Evolutionary conservation across 805 yeast species (phyloP).

Genomic region (Spathaspora hagerdaliae): DNA sequence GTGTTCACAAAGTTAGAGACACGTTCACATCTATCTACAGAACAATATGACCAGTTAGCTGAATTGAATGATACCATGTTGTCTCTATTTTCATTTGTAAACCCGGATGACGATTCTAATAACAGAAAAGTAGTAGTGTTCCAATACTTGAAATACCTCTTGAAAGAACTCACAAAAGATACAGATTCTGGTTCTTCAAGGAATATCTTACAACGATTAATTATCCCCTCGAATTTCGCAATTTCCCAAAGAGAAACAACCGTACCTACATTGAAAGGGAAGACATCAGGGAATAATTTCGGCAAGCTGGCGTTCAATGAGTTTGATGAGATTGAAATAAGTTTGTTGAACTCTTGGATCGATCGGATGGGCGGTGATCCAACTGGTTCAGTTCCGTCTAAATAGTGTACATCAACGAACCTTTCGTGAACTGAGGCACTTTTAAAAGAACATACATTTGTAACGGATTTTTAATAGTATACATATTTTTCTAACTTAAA

Average conservation of each 20-base stretch:
- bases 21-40: slow-evolving; percentile 25
- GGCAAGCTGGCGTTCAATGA: slow-evolving; percentile 2
- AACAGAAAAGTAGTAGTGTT: slow-evolving; percentile 26
- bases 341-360: slow-evolving; percentile 40
- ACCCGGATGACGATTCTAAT: slow-evolving; percentile 11
- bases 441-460: too few relatives aligned
- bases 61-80: slow-evolving; percentile 33
- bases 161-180: slow-evolving; percentile 31
- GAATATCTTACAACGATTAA: slow-evolving; percentile 23
- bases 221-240: slow-evolving; percentile 30
- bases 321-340: slow-evolving; percentile 39
- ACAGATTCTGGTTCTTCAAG: slow-evolving; percentile 5
- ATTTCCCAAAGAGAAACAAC: background rate
- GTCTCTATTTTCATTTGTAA: slow-evolving; percentile 21
- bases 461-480: too few relatives aligned
- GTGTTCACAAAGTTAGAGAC: slow-evolving; percentile 36
- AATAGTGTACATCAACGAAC: too few relatives aligned
- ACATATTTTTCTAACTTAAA: too few relatives aligned
- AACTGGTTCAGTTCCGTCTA: too few relatives aligned
- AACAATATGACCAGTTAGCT: slow-evolving; percentile 34
- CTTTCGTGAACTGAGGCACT: too few relatives aligned
- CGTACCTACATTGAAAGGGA: background rate
- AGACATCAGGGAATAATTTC: slow-evolving; percentile 1
- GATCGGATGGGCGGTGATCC: slow-evolving; percentile 21
- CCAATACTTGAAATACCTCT: slow-evolving; percentile 36